Conservation (phyloP, 495 filamentous ascomycete species). For the Neurospora africana region DNA sequence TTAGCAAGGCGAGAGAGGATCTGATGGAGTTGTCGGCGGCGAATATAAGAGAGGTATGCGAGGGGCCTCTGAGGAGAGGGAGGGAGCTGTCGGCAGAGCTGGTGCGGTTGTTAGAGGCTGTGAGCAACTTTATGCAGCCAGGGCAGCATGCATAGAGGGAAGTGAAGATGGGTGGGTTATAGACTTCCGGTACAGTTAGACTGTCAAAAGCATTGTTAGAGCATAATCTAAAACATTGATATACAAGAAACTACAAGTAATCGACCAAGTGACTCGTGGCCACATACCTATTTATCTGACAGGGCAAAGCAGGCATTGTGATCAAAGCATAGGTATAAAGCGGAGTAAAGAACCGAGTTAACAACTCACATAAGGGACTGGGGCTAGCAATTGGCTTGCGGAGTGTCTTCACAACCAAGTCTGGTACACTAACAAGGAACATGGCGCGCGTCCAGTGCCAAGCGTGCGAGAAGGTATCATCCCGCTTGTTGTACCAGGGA, state of each 20-base stretch:
- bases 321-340: neutral
- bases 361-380: neutral
- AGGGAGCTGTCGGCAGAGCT: neutral
- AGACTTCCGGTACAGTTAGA: neutral
- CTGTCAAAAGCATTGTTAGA: neutral
- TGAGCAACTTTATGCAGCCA: neutral
- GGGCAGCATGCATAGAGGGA: neutral
- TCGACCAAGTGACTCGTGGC: neutral
- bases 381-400: neutral
- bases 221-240: neutral
- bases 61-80: neutral
- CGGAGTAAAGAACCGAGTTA: neutral
- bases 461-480: neutral
- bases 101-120: neutral
- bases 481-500: neutral
- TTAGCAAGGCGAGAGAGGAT: neutral
- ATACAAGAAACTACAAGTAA: neutral
- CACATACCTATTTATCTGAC: neutral
- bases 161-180: neutral
- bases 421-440: neutral
- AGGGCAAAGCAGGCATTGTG: neutral
- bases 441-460: neutral
- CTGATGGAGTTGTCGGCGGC: neutral
- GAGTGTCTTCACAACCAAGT: neutral
- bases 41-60: neutral